Conservation (phyloP, 169 alveolate species). For the Cryptosporidium parvum region DNA sequence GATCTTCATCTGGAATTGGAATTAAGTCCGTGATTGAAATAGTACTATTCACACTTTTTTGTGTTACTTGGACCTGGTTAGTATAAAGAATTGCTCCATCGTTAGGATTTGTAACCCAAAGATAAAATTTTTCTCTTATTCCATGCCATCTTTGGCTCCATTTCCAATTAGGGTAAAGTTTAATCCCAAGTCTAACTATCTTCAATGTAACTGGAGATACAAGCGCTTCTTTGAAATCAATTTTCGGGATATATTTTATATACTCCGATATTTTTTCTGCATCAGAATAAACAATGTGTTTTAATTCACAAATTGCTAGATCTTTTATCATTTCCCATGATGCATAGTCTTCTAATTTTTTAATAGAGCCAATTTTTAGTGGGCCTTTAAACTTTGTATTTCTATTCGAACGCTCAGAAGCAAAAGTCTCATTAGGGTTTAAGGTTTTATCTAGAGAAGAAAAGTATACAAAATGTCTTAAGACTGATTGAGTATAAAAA, state of each 20-base stretch:
- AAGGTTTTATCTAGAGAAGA: slow-evolving; percentile 80
- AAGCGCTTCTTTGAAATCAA: slow-evolving; percentile 82
- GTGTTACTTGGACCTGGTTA: slow-evolving; percentile 83
- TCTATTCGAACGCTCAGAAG: slow-evolving; percentile 60
- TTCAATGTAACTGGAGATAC: slow-evolving; percentile 88
- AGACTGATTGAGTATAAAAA: slow-evolving; percentile 84
- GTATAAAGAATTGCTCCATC: slow-evolving; percentile 89
- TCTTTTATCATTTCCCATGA: slow-evolving; percentile 79
- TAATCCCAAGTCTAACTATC: slow-evolving; percentile 86
- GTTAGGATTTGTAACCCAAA: slow-evolving; percentile 90
- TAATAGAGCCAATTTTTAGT: slow-evolving; percentile 63
- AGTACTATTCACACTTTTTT: slow-evolving; percentile 79
- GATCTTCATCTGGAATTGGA: slow-evolving; percentile 78
- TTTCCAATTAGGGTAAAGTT: slow-evolving; percentile 84
- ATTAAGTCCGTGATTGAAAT: slow-evolving; percentile 77
- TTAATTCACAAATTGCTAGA: slow-evolving; percentile 73
- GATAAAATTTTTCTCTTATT: slow-evolving; percentile 78
- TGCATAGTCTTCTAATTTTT: slow-evolving; percentile 74
- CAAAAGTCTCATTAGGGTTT: slow-evolving; percentile 54
- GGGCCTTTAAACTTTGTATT: slow-evolving; percentile 72
- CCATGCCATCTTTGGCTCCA: slow-evolving; percentile 94
- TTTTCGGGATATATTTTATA: slow-evolving; percentile 87
- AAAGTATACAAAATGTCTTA: slow-evolving; percentile 84
- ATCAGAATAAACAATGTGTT: slow-evolving; percentile 77
- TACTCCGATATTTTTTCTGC: slow-evolving; percentile 80